Conservation (phyloP, 1,284 basidiomycete species). For the Mycena sp. region DNA sequence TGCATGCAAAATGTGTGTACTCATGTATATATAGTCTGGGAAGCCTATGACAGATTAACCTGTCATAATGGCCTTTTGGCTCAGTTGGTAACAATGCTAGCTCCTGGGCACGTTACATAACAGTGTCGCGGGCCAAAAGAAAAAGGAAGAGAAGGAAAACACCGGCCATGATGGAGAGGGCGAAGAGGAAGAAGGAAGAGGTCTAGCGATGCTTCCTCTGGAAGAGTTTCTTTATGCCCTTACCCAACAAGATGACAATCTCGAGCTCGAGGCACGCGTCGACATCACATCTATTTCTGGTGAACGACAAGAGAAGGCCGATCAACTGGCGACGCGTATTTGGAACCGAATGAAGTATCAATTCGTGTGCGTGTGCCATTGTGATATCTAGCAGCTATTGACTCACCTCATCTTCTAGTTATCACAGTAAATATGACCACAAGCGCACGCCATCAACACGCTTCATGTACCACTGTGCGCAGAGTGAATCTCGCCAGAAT, state of each 20-base stretch:
- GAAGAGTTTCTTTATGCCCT: not conserved
- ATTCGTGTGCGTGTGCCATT: not conserved
- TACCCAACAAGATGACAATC: slow-evolving; percentile 5
- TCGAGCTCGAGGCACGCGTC: not conserved
- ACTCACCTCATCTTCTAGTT: not conserved
- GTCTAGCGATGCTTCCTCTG: not conserved
- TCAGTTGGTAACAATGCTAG: too few species aligned
- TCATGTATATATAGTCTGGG: too few species aligned
- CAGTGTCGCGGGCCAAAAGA: not conserved
- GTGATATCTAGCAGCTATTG: not conserved
- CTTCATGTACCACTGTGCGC: slow-evolving; percentile 9
- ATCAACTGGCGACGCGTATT: not conserved
- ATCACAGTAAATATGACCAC: slow-evolving; percentile 13
- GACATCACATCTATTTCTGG: not conserved
- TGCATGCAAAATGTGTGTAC: too few species aligned
- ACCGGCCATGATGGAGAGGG: too few species aligned
- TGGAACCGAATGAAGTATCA: slow-evolving; percentile 12
- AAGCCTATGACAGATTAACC: too few species aligned
- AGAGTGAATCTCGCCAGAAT: not conserved
- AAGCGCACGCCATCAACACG: not conserved
- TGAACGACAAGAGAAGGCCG: not conserved
- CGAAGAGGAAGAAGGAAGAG: not conserved
- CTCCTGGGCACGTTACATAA: too few species aligned
- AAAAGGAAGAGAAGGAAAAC: not conserved
- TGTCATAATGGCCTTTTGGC: too few species aligned